Evolutionary conservation across 257 asterid species (phyloP).

Genomic region (Nicotiana undulata): DNA sequence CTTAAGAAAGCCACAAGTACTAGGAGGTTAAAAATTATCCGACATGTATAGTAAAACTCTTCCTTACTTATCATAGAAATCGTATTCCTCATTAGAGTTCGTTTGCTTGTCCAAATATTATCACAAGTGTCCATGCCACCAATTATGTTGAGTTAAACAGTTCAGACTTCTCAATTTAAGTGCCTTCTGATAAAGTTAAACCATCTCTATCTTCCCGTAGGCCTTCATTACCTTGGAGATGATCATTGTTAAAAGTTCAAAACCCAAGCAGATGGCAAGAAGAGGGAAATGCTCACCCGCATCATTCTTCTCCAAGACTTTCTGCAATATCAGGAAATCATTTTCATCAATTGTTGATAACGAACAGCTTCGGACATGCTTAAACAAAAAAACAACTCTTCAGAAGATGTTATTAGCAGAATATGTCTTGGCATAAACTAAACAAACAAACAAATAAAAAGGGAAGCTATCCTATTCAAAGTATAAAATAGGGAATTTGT

Average conservation of each 20-base stretch:
- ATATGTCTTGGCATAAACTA: not conserved
- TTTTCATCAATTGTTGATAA: not conserved
- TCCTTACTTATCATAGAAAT: not conserved
- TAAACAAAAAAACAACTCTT: not conserved
- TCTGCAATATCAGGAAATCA: slow-evolving; percentile 35
- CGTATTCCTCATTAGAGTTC: not conserved
- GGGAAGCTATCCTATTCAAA: not conserved
- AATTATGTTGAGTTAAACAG: not conserved
- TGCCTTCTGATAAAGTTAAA: not conserved
- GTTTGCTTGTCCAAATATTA: not conserved
- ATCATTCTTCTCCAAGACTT: slow-evolving; percentile 67
- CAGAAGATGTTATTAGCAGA: not conserved
- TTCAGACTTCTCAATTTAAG: not conserved
- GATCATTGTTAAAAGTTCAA: slow-evolving; percentile 80
- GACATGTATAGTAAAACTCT: not conserved
- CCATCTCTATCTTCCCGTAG: not conserved
- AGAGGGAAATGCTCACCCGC: slow-evolving; percentile 85
- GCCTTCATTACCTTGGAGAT: slow-evolving; percentile 61
- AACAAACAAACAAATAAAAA: not conserved
- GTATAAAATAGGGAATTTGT: not conserved
- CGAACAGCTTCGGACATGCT: not conserved
- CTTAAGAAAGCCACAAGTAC: not conserved
- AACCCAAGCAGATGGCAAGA: slow-evolving; percentile 93
- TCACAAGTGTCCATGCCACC: not conserved
- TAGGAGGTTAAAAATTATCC: not conserved